Percentiles rank a stretch among this genome's conserved stretches.
These are phyloP conservation scores for Cutaneotrichosporon sp. DNA, from an alignment of 1,284 basidiomycete species.

Conservation along the genomic window DNA sequence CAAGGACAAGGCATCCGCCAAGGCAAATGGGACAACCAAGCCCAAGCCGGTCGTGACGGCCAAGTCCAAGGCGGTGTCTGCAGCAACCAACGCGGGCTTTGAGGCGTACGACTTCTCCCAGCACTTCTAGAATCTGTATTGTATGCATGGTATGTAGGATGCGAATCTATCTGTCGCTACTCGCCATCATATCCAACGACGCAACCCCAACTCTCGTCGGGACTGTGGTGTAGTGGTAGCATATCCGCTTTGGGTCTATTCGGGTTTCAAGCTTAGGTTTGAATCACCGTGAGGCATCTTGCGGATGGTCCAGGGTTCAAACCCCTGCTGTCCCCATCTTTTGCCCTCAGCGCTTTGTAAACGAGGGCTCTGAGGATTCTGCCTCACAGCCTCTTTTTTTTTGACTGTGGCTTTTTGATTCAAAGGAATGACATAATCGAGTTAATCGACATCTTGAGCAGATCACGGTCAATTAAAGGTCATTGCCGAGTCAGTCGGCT, in stretches of 20 bases:
- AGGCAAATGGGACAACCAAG: slow-evolving; percentile 12
- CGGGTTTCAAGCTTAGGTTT: neutral
- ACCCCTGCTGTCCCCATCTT: slow-evolving; percentile 1
- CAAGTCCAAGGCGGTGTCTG: slow-evolving; percentile 20
- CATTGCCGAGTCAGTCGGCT: too few relatives aligned
- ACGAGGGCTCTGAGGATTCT: too few relatives aligned
- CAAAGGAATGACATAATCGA: too few relatives aligned
- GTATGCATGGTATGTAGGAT: slow-evolving; percentile 9
- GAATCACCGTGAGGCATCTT: neutral
- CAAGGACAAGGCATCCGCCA: slow-evolving; percentile 2
- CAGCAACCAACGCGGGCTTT: slow-evolving; percentile 17
- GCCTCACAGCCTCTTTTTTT: too few relatives aligned
- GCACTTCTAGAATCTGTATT: slow-evolving; percentile 30
- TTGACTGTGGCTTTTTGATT: too few relatives aligned
- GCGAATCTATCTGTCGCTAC: neutral
- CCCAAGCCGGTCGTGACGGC: slow-evolving; percentile 11
- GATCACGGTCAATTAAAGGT: too few relatives aligned
- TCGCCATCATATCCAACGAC: neutral
- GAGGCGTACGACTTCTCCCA: slow-evolving; percentile 36
- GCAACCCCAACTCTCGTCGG: neutral
- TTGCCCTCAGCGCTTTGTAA: too few relatives aligned
- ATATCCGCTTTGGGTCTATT: neutral
- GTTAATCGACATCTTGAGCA: too few relatives aligned
- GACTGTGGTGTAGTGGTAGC: slow-evolving; percentile 3
- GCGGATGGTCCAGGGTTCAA: slow-evolving; percentile 3